Percentiles rank a stretch among this genome's conserved stretches.
phyloP scores from a whole-genome alignment of 208 protist species.

The Leishmania aethiopica region DNA sequence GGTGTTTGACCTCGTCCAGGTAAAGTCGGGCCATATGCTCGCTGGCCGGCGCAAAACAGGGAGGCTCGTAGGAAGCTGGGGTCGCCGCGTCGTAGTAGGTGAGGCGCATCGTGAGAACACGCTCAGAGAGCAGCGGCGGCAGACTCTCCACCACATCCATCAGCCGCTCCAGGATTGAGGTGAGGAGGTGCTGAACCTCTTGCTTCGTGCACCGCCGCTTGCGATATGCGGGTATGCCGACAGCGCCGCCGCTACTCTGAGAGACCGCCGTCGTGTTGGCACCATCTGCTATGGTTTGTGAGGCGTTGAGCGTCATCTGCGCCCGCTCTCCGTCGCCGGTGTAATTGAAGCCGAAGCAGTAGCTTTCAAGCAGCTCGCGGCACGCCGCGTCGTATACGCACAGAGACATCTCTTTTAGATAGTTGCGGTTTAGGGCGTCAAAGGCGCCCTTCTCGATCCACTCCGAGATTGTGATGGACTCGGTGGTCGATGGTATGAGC shows the following conservation, averaged over 20 bases:
- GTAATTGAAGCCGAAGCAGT: slow-evolving; percentile 77
- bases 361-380: slow-evolving; percentile 72
- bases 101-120: slow-evolving; percentile 78
- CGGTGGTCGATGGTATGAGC: slow-evolving; percentile 55
- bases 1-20: slow-evolving; percentile 49
- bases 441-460: slow-evolving; percentile 86
- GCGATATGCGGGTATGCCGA: neutral
- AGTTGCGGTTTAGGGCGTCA: slow-evolving; percentile 79
- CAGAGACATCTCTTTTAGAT: slow-evolving; percentile 77
- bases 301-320: slow-evolving; percentile 46
- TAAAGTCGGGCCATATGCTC: slow-evolving; percentile 54
- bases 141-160: slow-evolving; percentile 65
- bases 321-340: slow-evolving; percentile 48
- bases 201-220: slow-evolving; percentile 45
- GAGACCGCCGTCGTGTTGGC: neutral
- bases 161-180: slow-evolving; percentile 57
- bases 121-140: slow-evolving; percentile 66
- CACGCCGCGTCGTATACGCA: slow-evolving; percentile 73
- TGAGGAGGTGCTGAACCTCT: slow-evolving; percentile 60
- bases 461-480: slow-evolving; percentile 61
- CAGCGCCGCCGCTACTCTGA: neutral
- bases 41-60: slow-evolving; percentile 71
- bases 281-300: slow-evolving; percentile 24
- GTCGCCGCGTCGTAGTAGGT: slow-evolving; percentile 78
- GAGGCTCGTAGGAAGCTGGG: slow-evolving; percentile 72